Conservation (phyloP, 2,329 filamentous ascomycete genomes). For the Chrysoporthe austroafricana region DNA sequence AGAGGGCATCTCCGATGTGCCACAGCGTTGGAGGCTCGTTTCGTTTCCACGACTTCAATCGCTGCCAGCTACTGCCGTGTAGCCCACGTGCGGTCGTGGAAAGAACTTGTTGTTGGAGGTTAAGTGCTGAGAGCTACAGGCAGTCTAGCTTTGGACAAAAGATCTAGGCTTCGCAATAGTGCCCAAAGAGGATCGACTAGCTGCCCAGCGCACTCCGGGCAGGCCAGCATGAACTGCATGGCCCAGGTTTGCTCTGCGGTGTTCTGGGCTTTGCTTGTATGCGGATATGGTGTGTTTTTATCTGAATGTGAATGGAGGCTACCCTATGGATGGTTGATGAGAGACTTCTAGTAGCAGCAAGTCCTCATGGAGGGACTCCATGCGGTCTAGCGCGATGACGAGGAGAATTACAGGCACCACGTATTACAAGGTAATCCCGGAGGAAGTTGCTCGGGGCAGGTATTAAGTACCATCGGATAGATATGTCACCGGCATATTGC, state of each 20-base stretch:
- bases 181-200: neutral
- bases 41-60: too few species aligned
- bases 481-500: neutral
- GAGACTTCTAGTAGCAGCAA: neutral
- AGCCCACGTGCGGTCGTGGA: too few species aligned
- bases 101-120: too few species aligned
- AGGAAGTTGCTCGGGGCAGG: too few species aligned
- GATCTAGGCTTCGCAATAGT: neutral
- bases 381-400: neutral
- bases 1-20: too few species aligned
- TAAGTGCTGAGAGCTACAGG: neutral
- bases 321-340: neutral
- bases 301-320: neutral
- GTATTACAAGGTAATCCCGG: too few species aligned
- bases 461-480: neutral
- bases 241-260: neutral
- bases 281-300: too few species aligned
- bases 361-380: neutral
- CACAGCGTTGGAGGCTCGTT: too few species aligned
- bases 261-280: neutral
- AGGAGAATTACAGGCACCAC: neutral
- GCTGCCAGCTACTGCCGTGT: too few species aligned
- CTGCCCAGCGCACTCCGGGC: neutral
- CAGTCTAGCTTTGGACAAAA: neutral
- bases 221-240: neutral